Evolutionary conservation across 108 stramenopile genomes (phyloP), one percentile per base, ranked within the genome.

Genomic region (Stephanodiscus minutulus): DNA sequence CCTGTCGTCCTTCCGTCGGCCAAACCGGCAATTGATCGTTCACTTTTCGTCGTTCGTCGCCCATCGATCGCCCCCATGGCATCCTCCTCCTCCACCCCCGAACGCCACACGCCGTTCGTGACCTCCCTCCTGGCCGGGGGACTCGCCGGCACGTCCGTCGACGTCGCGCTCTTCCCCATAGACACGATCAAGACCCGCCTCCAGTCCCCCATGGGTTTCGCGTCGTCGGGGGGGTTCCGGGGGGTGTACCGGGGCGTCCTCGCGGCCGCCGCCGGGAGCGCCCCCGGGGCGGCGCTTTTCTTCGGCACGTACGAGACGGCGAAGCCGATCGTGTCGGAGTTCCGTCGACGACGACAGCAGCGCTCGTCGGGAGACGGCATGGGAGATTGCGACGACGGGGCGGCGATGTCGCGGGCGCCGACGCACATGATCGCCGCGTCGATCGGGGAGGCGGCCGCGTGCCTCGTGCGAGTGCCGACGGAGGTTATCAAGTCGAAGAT

Each of bases 401-500:
- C 44, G 33, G 58, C 48, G 72, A 61, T n/a, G 86, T 64, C 74
- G 27, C 84, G 83, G 35, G 77, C 90, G 29, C n/a, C 86, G 13
- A 83, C 89, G 13, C 98, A 99, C 78, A 95, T 96, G 89, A 56
- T 79, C 0, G 87, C 98, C 5, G 99, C 99, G 6, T 85, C 84
- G 2, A 72, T 89, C 15, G 99, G 96, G 11, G 99, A 99, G 68
- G 69, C 93, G 6, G 87, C 88, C 36, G 98, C 97, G 12, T 98
- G 97, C 77, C 74, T 98, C 44, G 95, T 99, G 0, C 91, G 99
- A 0, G 98, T 98, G 12, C 99, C 99, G 7, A 97, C 97, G 11
- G 99, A 99, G 74, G 96, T 98, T 2, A 77, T 99, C 61, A 99
- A 99, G 83, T 88, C 96, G 35, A 94, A 92, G 52, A 96, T 98